Percentiles rank a stretch among this genome's conserved stretches.
phyloP scores from a whole-genome alignment of 352 stramenopile species.

The Phytopythium litorale region DNA sequence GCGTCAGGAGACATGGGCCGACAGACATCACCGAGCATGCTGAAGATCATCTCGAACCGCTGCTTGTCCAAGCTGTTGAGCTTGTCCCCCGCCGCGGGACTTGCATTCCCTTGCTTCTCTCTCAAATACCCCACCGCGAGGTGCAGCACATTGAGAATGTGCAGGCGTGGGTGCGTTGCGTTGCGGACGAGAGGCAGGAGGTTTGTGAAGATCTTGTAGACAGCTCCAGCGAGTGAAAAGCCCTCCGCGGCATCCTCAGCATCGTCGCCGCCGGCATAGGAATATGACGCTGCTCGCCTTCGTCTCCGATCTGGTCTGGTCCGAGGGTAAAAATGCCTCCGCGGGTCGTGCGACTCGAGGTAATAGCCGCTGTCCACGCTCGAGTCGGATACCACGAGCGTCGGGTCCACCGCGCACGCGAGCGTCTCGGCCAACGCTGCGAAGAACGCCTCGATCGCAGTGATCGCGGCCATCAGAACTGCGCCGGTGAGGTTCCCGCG shows the following conservation, averaged over 20 bases:
- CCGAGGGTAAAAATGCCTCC: constrained; percentile 32
- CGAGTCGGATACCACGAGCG: constrained; percentile 33
- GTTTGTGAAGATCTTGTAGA: constrained; percentile 39
- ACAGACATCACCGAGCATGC: constrained; percentile 31
- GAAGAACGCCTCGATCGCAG: constrained; percentile 59
- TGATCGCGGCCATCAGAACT: constrained; percentile 56
- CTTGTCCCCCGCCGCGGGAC: background rate
- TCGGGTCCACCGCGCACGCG: constrained; percentile 35
- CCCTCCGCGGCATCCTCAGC: background rate
- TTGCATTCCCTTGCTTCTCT: constrained; percentile 15
- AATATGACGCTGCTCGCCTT: background rate
- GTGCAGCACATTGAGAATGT: constrained; percentile 58
- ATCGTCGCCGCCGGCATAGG: background rate
- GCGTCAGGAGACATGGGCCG: constrained; percentile 8
- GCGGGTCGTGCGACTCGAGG: constrained; percentile 22
- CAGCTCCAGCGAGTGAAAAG: constrained; percentile 38
- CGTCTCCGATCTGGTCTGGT: constrained; percentile 11
- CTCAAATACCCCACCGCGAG: constrained; percentile 22
- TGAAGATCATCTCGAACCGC: constrained; percentile 38
- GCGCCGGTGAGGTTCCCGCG: constrained; percentile 37
- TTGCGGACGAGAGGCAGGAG: constrained; percentile 49
- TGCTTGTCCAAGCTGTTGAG: constrained; percentile 28
- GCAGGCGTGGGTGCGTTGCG: constrained; percentile 38
- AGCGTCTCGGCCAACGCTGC: constrained; percentile 30
- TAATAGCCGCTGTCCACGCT: constrained; percentile 16